A percentile compares a stretch with the other conserved stretches of the same genome.
Conservation (phyloP, 129 eudicot species). For the Calendula officinalis region DNA sequence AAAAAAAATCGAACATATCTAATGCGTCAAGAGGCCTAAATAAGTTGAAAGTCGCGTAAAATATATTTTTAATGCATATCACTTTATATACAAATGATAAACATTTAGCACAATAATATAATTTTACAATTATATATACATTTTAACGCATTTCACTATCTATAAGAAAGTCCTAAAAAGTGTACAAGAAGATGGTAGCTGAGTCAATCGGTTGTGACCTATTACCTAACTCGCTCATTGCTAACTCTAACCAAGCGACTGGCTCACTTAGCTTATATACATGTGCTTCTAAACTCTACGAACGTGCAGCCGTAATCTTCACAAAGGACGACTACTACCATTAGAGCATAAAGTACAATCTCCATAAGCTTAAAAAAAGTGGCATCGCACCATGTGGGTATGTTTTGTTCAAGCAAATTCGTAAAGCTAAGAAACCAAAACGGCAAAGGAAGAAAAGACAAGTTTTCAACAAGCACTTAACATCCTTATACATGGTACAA, state of each 20-base stretch:
- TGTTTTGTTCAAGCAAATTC: slow-evolving; percentile 1
- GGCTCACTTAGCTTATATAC: slow-evolving; percentile 1
- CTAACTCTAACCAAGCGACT: background rate
- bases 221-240: background rate
- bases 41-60: too few species aligned
- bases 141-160: background rate
- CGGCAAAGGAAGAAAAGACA: background rate
- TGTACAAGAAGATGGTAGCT: background rate
- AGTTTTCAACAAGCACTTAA: slow-evolving; percentile 1
- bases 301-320: background rate
- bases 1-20: background rate
- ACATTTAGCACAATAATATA: background rate
- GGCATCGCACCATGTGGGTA: background rate
- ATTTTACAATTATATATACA: too few species aligned
- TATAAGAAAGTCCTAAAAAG: background rate
- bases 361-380: background rate
- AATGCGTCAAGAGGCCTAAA: too few species aligned
- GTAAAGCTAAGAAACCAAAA: background rate
- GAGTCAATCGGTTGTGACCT: background rate
- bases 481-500: background rate
- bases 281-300: background rate
- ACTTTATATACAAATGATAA: background rate
- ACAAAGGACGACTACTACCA: background rate
- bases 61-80: too few species aligned
- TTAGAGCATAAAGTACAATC: slow-evolving; percentile 7